Evolutionary conservation across 306 rosid genomes (phyloP), one percentile per base, ranked within the genome.

Genomic region (Begonia masoniana): DNA sequence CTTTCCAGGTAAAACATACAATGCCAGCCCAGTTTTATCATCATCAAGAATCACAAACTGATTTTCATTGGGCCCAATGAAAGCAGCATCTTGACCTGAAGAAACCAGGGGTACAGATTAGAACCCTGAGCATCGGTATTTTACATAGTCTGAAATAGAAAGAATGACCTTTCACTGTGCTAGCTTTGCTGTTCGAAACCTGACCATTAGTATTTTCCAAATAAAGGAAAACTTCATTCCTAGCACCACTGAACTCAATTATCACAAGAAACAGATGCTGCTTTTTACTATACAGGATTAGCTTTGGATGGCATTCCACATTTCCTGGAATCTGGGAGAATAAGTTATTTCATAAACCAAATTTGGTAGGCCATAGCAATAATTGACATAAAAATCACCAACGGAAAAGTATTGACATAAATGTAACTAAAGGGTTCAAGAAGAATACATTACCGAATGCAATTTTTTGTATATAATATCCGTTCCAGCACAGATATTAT

Each of bases 41-140:
- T 83, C 99, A 54, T 92, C 99, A 17, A 92, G 96, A 66, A 86
- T 71, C 41, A 92, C 93, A 81, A 83, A 92, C 73, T 92, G 99
- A 63, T 79, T 86, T 65, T 92, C 96, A 39, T 72, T 83, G 74
- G 86, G 84, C 47, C 99, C 99, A 74, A 92, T 68, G 70, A 92
- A 86, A 70, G 99, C 96, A 53, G 84, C 96, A 74, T 86, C 99
- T 64, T 69, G 77, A 64, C 99, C 99, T 92, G 59, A 55, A 68
- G 60, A 69, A 74, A 55, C 75, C 68, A 59, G 41, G 60, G 35
- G 69, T 59, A 52, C 5, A 43, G 10, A 62, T 15, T n/a, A 50
- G 21, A 50, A 50, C 23, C 11, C 19, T 1, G 39, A 6, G 39
- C 39, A 31, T 31, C 39, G 7, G 9, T 31, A 31, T 31, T 31